Percentiles rank a stretch among this genome's conserved stretches.
Evolutionary conservation across 495 filamentous ascomycete genomes (phyloP).

Genomic region (Terfezia claveryi): DNA sequence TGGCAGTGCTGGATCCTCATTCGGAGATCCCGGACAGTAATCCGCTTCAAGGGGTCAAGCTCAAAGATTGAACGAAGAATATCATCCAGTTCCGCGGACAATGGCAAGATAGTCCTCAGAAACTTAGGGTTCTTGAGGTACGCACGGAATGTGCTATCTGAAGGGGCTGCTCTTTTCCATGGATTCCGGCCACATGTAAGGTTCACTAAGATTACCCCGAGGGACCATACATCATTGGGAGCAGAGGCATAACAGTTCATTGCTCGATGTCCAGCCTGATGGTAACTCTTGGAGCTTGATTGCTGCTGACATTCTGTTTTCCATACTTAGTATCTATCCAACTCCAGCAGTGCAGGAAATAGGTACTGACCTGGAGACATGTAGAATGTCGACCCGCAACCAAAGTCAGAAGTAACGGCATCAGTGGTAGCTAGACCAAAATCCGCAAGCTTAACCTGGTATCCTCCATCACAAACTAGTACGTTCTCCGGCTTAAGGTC

Average conservation of each 20-base stretch:
- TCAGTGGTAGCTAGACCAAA: constrained; percentile 86
- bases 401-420: constrained; percentile 72
- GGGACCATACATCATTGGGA: constrained; percentile 93
- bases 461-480: constrained; percentile 65
- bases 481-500: constrained; percentile 98
- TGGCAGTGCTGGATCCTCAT: constrained; percentile 54
- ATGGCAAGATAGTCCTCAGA: constrained; percentile 74
- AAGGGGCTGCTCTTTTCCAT: constrained; percentile 83
- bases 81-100: constrained; percentile 73
- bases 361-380: constrained; percentile 80
- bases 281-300: constrained; percentile 36
- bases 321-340: constrained; percentile 5
- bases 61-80: constrained; percentile 84
- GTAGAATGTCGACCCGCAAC: constrained; percentile 96
- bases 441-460: constrained; percentile 85
- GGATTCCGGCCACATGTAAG: constrained; percentile 95
- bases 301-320: constrained; percentile 10
- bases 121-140: constrained; percentile 72
- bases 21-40: constrained; percentile 63
- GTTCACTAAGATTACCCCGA: constrained; percentile 94
- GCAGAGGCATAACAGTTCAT: constrained; percentile 70
- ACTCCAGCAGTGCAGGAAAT: constrained; percentile 1
- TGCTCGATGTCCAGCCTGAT: constrained; percentile 59
- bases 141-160: constrained; percentile 89
- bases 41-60: constrained; percentile 62